Evolutionary conservation across 305 asterid species (phyloP), one percentile per base, ranked within the genome.

Genomic region (Ajuga reptans): DNA sequence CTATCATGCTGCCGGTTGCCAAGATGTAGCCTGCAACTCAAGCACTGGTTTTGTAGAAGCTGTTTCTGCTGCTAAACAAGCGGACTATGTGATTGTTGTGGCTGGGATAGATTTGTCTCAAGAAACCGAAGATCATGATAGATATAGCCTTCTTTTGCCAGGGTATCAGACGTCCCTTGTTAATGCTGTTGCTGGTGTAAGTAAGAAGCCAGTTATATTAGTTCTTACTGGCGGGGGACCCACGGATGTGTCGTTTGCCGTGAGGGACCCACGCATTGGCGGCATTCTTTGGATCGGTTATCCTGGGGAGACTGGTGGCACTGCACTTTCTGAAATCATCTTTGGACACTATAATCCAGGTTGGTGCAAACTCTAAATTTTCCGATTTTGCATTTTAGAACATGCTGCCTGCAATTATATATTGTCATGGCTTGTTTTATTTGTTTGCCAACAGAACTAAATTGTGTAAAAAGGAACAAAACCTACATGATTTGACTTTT

Each of bases 201-300:
- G 86, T 81, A 81, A 70, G 77, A 87, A 86, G 6, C 98, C 95
- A 0, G 29, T 90, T 64, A 80, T 87, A 60, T 73, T 92, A 84
- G 96, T 87, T 64, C 90, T 92, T 43, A 82, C 87, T 4, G 94
- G 97, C 42, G 98, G 98, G 47, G 98, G 98, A 14, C 97, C 98
- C 14, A 34, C 90, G 4, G 98, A 93, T 31, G 83, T 87, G 39
- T 87, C 97, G 4, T 92, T 90, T 65, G 92, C 94, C 34, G 80
- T 75, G 54, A 52, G 50, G 41, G 86, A 93, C 74, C 85, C 83
- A 0, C 76, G 78, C 4, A 71, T 93, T 49, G 96, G 92, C 34
- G 62, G 95, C 86, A 87, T 93, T 74, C 60, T 93, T 45, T 93
- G 98, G 98, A 84, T 90, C 18, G 97, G 97, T 55, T 93, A 93